phyloP scores from a whole-genome alignment of 2,329 filamentous ascomycete genomes.

The Sclerotinia subarctica region DNA sequence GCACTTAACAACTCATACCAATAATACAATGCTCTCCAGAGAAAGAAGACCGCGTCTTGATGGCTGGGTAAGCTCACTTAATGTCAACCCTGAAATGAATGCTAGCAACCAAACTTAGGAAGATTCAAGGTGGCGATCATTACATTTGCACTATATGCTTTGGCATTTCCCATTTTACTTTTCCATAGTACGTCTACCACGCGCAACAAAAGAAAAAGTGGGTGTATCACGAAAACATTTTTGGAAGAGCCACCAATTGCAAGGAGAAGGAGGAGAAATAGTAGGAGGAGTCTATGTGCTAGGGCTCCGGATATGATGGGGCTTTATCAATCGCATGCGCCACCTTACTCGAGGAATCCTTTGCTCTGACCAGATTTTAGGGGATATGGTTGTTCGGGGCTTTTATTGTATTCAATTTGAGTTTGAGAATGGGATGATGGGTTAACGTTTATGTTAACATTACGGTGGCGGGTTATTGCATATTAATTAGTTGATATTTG shows the following conservation, averaged over 20 bases:
- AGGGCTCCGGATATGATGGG: neutral
- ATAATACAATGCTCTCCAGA: neutral
- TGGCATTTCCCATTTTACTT: constrained; percentile 6
- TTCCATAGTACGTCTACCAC: neutral
- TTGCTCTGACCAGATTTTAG: neutral
- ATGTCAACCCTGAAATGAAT: neutral
- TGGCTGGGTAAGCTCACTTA: neutral
- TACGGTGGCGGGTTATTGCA: neutral
- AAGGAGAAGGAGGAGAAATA: neutral
- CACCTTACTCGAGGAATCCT: neutral
- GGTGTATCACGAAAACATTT: neutral
- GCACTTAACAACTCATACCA: neutral
- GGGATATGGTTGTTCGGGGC: accelerated
- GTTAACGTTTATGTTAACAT: too few species aligned
- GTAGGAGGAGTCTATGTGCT: neutral
- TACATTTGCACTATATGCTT: constrained; percentile 11
- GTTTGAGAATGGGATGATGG: neutral
- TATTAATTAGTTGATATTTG: neutral
- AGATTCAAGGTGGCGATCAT: constrained; percentile 8
- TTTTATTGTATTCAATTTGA: neutral
- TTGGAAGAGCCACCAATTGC: neutral
- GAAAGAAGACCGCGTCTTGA: neutral
- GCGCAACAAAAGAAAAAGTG: too few species aligned
- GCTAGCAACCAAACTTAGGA: neutral
- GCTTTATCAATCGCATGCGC: neutral